These are phyloP conservation scores for Gentiana straminea DNA, from an alignment of 257 asterid species.

Conservation along the genomic window DNA sequence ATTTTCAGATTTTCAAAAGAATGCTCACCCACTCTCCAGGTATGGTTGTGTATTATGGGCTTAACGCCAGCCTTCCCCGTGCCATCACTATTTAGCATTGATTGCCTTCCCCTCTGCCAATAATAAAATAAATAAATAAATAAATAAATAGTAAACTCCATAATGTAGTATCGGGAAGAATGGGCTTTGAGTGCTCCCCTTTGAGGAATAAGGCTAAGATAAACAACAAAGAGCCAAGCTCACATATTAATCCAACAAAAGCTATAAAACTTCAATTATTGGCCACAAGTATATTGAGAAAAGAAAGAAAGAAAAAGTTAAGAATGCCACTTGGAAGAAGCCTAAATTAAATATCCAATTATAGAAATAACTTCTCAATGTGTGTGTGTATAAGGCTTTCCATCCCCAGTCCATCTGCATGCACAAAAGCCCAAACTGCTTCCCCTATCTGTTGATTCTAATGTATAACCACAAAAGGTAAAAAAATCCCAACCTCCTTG, in stretches of 20 bases:
- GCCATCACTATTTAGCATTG: conserved; percentile 44
- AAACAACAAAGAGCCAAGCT: background rate
- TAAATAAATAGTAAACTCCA: background rate
- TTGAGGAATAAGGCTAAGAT: background rate
- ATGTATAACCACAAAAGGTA: too few relatives aligned
- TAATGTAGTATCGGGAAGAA: background rate
- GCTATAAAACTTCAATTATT: background rate
- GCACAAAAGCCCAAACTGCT: too few relatives aligned
- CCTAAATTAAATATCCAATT: too few relatives aligned
- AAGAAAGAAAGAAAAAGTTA: too few relatives aligned
- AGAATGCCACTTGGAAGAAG: too few relatives aligned
- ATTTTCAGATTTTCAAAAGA: too few relatives aligned
- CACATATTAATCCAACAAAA: background rate
- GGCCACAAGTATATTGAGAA: too few relatives aligned
- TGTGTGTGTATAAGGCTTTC: too few relatives aligned
- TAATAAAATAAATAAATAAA: conserved; percentile 1
- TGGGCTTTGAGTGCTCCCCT: background rate
- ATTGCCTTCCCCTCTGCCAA: conserved; percentile 69
- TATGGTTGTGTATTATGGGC: conserved; percentile 78
- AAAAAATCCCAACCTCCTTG: too few relatives aligned
- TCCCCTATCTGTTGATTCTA: too few relatives aligned
- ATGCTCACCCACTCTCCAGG: conserved; percentile 85
- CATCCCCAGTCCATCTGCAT: too few relatives aligned
- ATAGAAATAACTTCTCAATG: too few relatives aligned
- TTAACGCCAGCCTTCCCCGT: conserved; percentile 49